These are phyloP conservation scores for Cladosporium halotolerans DNA, from an alignment of 2,329 filamentous ascomycete genomes.

Conservation along the genomic window DNA sequence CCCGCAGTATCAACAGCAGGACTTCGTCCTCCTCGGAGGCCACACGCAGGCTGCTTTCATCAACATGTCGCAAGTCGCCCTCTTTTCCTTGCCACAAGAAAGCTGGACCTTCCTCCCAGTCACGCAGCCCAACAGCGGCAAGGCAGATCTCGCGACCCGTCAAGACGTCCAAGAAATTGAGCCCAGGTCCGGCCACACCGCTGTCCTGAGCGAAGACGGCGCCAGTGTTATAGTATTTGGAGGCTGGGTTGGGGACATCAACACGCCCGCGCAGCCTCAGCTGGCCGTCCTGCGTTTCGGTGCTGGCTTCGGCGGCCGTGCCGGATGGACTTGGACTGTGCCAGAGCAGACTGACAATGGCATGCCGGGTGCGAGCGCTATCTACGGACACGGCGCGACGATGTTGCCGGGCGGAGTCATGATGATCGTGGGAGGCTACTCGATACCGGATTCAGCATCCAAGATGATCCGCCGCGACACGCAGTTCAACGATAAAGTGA, in stretches of 20 bases:
- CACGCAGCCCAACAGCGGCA: slow-evolving; percentile 37
- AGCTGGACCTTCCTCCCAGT: slow-evolving; percentile 77
- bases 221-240: slow-evolving; percentile 72
- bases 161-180: slow-evolving; percentile 48
- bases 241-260: slow-evolving; percentile 84
- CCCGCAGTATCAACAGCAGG: slow-evolving; percentile 61
- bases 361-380: slow-evolving; percentile 39
- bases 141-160: slow-evolving; percentile 50
- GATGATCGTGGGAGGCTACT: slow-evolving; percentile 56
- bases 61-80: slow-evolving; percentile 85
- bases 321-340: slow-evolving; percentile 64
- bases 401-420: slow-evolving; percentile 57
- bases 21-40: slow-evolving; percentile 76
- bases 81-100: slow-evolving; percentile 81
- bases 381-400: slow-evolving; percentile 56
- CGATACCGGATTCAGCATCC: slow-evolving; percentile 38
- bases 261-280: slow-evolving; percentile 72
- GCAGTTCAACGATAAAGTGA: slow-evolving; percentile 33
- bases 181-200: slow-evolving; percentile 81
- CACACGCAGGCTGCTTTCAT: slow-evolving; percentile 80
- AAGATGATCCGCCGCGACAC: slow-evolving; percentile 24
- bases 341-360: slow-evolving; percentile 46
- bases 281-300: slow-evolving; percentile 71
- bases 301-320: slow-evolving; percentile 58
- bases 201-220: slow-evolving; percentile 74